Evolutionary conservation across 2,329 filamentous ascomycete genomes (phyloP).

Genomic region (Fusarium sarcochroum): DNA sequence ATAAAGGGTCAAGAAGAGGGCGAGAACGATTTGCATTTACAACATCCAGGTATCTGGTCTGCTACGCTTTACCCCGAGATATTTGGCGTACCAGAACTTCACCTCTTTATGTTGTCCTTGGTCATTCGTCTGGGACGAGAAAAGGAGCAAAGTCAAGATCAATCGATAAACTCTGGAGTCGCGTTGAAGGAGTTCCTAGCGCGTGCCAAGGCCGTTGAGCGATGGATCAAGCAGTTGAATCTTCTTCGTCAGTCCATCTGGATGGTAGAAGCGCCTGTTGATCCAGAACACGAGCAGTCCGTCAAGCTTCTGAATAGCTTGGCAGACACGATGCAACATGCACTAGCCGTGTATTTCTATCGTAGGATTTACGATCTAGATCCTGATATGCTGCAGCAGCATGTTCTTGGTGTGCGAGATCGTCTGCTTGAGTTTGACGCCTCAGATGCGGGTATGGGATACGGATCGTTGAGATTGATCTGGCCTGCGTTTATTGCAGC

Average conservation of each 20-base stretch:
- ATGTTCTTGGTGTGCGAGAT: constrained; percentile 30
- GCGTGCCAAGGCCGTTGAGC: constrained; percentile 29
- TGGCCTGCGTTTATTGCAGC: constrained; percentile 39
- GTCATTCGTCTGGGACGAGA: constrained; percentile 31
- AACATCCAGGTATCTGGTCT: constrained; percentile 34
- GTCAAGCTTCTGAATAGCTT: constrained; percentile 18
- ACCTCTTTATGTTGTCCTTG: constrained; percentile 31
- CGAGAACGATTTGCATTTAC: constrained; percentile 37
- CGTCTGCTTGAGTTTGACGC: constrained; percentile 32
- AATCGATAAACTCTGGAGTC: not conserved
- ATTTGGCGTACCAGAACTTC: constrained; percentile 32
- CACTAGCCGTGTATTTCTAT: constrained; percentile 34
- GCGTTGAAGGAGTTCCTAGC: constrained; percentile 25
- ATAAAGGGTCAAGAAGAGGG: constrained; percentile 28
- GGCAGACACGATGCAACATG: constrained; percentile 33
- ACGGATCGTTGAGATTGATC: constrained; percentile 30
- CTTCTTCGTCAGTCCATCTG: constrained; percentile 15
- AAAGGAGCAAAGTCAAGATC: constrained; percentile 8
- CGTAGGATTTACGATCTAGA: constrained; percentile 34
- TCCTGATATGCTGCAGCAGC: constrained; percentile 18
- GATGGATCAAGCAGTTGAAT: constrained; percentile 31
- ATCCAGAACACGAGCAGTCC: constrained; percentile 26
- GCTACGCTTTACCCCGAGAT: constrained; percentile 38
- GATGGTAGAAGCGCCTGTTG: constrained; percentile 4
- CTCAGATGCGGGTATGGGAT: constrained; percentile 25